phyloP scores from a whole-genome alignment of 2,329 filamentous ascomycete species.

The Aspergillus calidoustus region DNA sequence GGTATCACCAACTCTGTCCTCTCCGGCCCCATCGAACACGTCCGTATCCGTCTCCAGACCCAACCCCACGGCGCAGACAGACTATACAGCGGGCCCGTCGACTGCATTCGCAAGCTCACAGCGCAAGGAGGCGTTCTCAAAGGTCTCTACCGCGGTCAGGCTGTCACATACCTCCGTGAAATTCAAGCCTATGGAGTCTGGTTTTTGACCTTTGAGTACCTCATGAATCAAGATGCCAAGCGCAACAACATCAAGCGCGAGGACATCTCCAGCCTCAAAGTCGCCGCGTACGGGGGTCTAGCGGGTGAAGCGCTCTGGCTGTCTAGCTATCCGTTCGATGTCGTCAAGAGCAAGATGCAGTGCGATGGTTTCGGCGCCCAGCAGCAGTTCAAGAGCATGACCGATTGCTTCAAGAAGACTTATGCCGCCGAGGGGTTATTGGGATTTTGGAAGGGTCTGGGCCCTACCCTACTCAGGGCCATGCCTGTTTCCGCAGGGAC shows the following conservation, averaged over 20 bases:
- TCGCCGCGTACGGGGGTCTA: conserved; percentile 89
- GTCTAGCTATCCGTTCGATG: conserved; percentile 91
- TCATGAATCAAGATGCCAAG: conserved; percentile 88
- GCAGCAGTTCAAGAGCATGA: conserved; percentile 79
- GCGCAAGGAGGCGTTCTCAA: conserved; percentile 68
- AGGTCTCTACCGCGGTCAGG: conserved; percentile 85
- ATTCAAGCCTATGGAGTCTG: conserved; percentile 93
- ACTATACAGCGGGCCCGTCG: conserved; percentile 81
- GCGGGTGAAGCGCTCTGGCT: conserved; percentile 96
- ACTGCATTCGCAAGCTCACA: conserved; percentile 86
- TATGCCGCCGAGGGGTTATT: conserved; percentile 74
- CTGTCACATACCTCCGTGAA: conserved; percentile 85
- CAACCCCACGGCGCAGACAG: conserved; percentile 83
- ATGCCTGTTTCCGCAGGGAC: conserved; percentile 99
- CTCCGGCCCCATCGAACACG: conserved; percentile 92
- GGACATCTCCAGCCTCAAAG: conserved; percentile 80
- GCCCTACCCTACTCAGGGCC: conserved; percentile 85
- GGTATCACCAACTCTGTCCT: conserved; percentile 87
- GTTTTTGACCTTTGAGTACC: conserved; percentile 93
- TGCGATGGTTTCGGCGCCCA: conserved; percentile 82
- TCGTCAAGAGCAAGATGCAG: conserved; percentile 99
- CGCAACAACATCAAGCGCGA: conserved; percentile 76
- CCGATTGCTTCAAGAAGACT: conserved; percentile 85
- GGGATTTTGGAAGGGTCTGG: conserved; percentile 95
- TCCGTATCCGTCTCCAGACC: conserved; percentile 93